Base-by-base conservation (phyloP, 805 yeast genomes). In the Kuraishia piskuri region DNA sequence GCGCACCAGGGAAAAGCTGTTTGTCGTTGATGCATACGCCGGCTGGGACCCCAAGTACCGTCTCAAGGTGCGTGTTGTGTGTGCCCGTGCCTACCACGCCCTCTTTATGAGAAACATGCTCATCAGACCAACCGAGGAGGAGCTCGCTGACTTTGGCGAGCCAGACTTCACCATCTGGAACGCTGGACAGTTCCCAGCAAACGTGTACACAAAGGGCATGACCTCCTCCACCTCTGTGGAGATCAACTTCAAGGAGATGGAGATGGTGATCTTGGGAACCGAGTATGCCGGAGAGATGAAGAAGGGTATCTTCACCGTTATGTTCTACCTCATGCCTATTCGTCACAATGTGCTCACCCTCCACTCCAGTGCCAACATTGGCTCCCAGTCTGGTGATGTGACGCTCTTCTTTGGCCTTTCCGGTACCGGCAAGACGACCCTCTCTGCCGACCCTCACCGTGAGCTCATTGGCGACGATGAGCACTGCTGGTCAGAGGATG, bases 241-340 rank as follows among this genome's bases (percentile, higher is more conserved):
- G 74, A 90, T 92, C 68, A 92, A 92, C 76, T 92, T 92, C 80
- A 88, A 90, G 76, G 90, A 82, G 61, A 91, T 91, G 97, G 99
- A 94, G 77, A 92, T 94, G 99, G 90, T 92, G 59, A 94, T 92
- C 66, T 79, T 94, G 63, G 99, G 99, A 74, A 92, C 98, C 48
- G 99, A 92, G 78, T 92, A 92, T 68, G 99, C 99, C 53, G 99
- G 99, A 66, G 99, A 92, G 79, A 92, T 92, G 99, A 92, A 92
- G 80, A 92, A 92, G 79, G 99, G 99, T 77, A 90, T 92, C 66
- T 90, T 92, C 82, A 90, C 98, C 22, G 98, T 92, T 57, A 92
- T 92, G 99, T 92, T 94, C 77, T 92, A 92, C 79, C 79, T 94
- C 71, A 91, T 91, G 97, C 99, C 99, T 54, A 85, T 94, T 62